These are phyloP conservation scores for Diplodia intermedia DNA, from an alignment of 2,329 filamentous ascomycete species.

Conservation along the genomic window DNA sequence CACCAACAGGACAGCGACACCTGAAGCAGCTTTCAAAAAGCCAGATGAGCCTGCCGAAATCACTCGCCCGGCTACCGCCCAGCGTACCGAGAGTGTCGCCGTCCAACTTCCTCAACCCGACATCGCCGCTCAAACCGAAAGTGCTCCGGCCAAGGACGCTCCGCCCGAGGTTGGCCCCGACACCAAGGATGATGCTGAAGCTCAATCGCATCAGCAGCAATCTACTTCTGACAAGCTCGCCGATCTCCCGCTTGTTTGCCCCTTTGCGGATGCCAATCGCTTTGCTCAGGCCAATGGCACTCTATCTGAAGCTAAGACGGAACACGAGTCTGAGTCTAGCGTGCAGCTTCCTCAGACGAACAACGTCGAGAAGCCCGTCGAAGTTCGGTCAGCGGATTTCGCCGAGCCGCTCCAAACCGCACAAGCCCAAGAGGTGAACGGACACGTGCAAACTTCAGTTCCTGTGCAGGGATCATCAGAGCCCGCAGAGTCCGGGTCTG, in stretches of 20 bases:
- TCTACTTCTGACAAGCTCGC: neutral
- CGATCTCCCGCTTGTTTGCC: slow-evolving; percentile 16
- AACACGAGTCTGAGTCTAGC: slow-evolving; percentile 14
- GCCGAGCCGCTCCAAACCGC: neutral
- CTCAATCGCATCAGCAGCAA: neutral
- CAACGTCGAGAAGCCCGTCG: neutral
- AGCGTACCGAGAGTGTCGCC: neutral
- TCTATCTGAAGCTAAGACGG: slow-evolving; percentile 17
- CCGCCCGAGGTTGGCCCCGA: neutral
- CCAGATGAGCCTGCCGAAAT: neutral
- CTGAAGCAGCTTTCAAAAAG: slow-evolving; percentile 5
- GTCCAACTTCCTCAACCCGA: neutral
- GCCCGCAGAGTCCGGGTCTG: neutral
- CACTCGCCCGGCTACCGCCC: neutral
- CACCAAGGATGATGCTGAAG: neutral
- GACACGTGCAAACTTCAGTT: slow-evolving; percentile 2
- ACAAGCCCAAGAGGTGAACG: neutral
- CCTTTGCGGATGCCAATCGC: neutral
- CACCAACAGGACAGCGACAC: slow-evolving; percentile 36
- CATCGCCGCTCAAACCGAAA: neutral
- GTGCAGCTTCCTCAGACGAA: neutral
- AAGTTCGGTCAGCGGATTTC: neutral
- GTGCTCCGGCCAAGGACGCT: neutral
- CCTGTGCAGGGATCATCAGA: neutral
- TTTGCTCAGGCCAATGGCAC: neutral